Percentiles rank a stretch among this genome's conserved stretches.
Evolutionary conservation across 345 rosid genomes (phyloP).

Genomic region (Leavenworthia alabamica): DNA sequence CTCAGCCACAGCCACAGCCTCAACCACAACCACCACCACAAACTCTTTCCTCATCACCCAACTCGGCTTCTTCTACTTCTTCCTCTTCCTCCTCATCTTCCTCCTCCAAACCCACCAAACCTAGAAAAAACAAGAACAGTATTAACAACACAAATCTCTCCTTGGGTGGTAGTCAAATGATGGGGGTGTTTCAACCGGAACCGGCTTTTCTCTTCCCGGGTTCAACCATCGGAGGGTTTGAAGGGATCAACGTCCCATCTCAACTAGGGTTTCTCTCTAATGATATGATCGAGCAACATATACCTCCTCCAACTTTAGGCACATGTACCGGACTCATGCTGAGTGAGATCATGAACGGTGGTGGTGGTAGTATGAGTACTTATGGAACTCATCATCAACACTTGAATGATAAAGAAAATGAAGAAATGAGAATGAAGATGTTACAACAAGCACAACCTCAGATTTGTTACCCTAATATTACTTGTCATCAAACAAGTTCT

Average conservation of each 20-base stretch:
- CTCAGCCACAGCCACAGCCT: no score
- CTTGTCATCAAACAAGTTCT: constrained; percentile 9
- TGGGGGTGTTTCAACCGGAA: constrained; percentile 41
- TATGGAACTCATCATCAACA: constrained; percentile 21
- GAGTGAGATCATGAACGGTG: constrained; percentile 45
- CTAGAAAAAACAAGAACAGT: constrained; percentile 31
- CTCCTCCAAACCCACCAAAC: constrained; percentile 51
- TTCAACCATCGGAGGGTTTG: constrained; percentile 31
- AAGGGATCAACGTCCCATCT: constrained; percentile 20
- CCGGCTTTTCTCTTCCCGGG: constrained; percentile 43
- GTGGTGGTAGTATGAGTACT: constrained; percentile 22
- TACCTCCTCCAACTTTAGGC: constrained; percentile 31
- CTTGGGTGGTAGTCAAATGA: constrained; percentile 28
- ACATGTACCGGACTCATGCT: constrained; percentile 52
- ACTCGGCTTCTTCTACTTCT: constrained; percentile 32
- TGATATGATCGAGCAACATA: constrained; percentile 22
- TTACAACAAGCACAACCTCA: constrained; percentile 31
- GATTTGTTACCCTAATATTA: constrained; percentile 18
- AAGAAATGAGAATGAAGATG: constrained; percentile 39
- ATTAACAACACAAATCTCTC: constrained; percentile 37
- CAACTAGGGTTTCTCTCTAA: constrained; percentile 31
- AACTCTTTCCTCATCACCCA: background rate
- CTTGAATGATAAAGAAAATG: constrained; percentile 31
- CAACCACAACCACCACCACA: constrained; percentile 16
- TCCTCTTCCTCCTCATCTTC: constrained; percentile 71